phyloP scores from a whole-genome alignment of 139 green algal genomes.

The Closterium sp. region DNA sequence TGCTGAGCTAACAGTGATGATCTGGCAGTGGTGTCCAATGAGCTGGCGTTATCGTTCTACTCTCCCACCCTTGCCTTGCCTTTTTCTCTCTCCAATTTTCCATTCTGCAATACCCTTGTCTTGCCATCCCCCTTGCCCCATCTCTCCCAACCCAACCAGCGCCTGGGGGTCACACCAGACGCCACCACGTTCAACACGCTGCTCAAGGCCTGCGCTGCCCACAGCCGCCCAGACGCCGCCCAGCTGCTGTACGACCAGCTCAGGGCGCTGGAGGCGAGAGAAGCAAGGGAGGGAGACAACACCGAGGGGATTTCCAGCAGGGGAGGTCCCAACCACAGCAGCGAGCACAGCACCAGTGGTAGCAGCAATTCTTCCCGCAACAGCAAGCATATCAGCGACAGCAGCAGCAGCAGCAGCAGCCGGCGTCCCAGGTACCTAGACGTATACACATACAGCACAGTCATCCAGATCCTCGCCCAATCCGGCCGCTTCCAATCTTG shows the following conservation, averaged over 20 bases:
- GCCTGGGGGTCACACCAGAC: neutral
- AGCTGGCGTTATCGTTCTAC: no score
- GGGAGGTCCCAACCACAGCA: no score
- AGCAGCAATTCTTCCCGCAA: neutral
- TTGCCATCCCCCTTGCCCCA: neutral
- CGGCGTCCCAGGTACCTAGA: neutral
- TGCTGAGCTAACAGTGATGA: neutral
- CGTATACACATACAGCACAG: slow-evolving; percentile 38
- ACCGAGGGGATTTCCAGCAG: no score
- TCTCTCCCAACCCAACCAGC: neutral
- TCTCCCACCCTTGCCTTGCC: no score
- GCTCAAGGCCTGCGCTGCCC: slow-evolving; percentile 35
- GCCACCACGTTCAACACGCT: slow-evolving; percentile 46
- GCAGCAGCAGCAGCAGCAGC: neutral
- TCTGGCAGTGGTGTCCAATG: neutral
- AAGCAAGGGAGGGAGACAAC: neutral
- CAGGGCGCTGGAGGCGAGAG: slow-evolving; percentile 22
- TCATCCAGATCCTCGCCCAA: slow-evolving; percentile 40
- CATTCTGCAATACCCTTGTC: no score
- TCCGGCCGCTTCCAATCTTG: slow-evolving; percentile 37
- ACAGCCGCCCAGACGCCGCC: slow-evolving; percentile 7
- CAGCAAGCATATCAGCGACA: neutral
- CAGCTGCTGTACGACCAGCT: slow-evolving; percentile 17
- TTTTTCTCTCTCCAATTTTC: no score
- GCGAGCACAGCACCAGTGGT: no score